Percentiles rank a stretch among this genome's conserved stretches.
These are phyloP conservation scores for Otatea glauca DNA, from an alignment of 176 grass and related monocot species.

Conservation along the genomic window DNA sequence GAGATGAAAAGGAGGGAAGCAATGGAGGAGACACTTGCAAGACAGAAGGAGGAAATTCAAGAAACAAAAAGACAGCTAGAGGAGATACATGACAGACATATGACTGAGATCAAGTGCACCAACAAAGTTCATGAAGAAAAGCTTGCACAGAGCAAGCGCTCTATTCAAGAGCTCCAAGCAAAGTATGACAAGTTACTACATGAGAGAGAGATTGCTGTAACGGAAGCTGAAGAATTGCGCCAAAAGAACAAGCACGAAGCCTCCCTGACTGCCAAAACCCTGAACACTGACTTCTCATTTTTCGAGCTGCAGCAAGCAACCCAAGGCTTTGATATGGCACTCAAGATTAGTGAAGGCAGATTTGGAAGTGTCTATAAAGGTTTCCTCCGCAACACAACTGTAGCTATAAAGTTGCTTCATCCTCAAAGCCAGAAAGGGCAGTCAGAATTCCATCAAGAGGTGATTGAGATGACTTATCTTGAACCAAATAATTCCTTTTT, in stretches of 20 bases:
- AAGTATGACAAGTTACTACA: constrained; percentile 49
- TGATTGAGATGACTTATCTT: constrained; percentile 15
- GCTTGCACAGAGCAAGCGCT: constrained; percentile 36
- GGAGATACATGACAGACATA: constrained; percentile 16
- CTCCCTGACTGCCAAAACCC: not conserved
- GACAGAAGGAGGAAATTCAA: constrained; percentile 49
- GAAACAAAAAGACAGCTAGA: constrained; percentile 46
- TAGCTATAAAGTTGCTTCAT: constrained; percentile 73
- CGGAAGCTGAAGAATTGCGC: constrained; percentile 39
- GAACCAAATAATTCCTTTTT: too few relatives aligned
- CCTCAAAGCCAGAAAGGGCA: constrained; percentile 39
- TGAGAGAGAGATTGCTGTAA: constrained; percentile 46
- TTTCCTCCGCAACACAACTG: constrained; percentile 55
- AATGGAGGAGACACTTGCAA: constrained; percentile 47
- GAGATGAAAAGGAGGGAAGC: constrained; percentile 54
- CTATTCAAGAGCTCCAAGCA: constrained; percentile 53
- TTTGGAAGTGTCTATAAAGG: constrained; percentile 64
- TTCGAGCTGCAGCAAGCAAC: constrained; percentile 62
- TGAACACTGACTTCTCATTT: constrained; percentile 49
- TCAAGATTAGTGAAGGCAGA: constrained; percentile 64
- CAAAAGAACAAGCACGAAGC: constrained; percentile 32
- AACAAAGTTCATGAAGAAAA: constrained; percentile 53
- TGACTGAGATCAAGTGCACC: constrained; percentile 42
- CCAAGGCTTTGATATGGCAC: constrained; percentile 37
- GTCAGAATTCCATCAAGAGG: constrained; percentile 70